These are phyloP conservation scores for Tolypocladium pustulatum DNA, from an alignment of 2,329 filamentous ascomycete species.

Conservation along the genomic window DNA sequence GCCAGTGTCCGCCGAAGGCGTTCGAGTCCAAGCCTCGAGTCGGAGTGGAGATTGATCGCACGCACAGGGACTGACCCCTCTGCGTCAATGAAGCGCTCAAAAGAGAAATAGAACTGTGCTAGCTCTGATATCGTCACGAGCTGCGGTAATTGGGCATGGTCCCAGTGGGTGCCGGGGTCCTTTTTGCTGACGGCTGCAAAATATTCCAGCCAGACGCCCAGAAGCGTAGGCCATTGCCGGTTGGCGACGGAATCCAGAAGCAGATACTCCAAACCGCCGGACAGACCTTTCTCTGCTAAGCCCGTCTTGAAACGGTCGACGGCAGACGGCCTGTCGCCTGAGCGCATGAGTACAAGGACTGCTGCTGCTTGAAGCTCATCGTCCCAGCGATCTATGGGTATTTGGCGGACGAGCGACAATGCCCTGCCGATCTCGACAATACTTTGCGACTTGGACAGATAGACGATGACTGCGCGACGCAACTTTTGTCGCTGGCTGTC, in stretches of 20 bases:
- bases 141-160: conserved; percentile 3
- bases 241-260: conserved; percentile 28
- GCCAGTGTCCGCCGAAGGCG: conserved; percentile 20
- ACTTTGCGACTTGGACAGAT: conserved; percentile 32
- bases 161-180: background rate
- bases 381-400: conserved; percentile 27
- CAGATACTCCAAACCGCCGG: conserved; percentile 32
- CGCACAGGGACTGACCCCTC: conserved; percentile 13
- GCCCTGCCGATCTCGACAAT: conserved; percentile 33
- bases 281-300: conserved; percentile 19
- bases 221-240: conserved; percentile 22
- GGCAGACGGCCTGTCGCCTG: conserved; percentile 27
- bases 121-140: conserved; percentile 17
- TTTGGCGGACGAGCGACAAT: conserved; percentile 30
- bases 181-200: conserved; percentile 7
- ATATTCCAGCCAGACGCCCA: conserved; percentile 27
- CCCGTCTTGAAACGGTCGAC: conserved; percentile 28
- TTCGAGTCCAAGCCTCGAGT: conserved; percentile 13
- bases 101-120: conserved; percentile 20
- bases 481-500: conserved; percentile 16
- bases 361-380: conserved; percentile 27
- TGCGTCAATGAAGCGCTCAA: conserved; percentile 20
- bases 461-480: conserved; percentile 24
- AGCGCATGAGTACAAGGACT: conserved; percentile 29
- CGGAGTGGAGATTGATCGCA: conserved; percentile 10